Percentiles rank a stretch among this genome's conserved stretches.
Conservation (phyloP, 2,329 filamentous ascomycete genomes). For the Chrysoporthe austroafricana region DNA sequence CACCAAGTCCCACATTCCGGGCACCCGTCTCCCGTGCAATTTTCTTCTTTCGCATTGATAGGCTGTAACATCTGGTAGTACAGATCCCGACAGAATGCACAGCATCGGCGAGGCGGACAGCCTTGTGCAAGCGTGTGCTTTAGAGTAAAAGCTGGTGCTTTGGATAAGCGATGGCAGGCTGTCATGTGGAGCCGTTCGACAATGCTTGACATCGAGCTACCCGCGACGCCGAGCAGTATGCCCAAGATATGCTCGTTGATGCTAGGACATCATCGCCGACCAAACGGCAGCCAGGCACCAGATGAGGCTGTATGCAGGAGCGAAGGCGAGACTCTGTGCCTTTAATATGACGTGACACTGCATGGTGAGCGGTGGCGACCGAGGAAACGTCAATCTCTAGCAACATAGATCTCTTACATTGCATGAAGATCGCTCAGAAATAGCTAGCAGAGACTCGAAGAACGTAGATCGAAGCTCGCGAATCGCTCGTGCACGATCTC, state of each 20-base stretch:
- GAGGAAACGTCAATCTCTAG: not conserved
- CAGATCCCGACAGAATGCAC: constrained; percentile 24
- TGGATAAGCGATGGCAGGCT: not conserved
- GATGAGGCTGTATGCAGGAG: not conserved
- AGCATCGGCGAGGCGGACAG: constrained; percentile 7
- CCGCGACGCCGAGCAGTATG: not conserved
- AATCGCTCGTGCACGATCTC: not conserved
- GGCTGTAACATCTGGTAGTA: constrained; percentile 5
- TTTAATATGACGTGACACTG: not conserved
- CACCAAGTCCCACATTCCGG: not conserved
- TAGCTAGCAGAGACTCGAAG: not conserved
- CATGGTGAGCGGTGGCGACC: not conserved
- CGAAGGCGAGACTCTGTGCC: not conserved
- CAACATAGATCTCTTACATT: not conserved
- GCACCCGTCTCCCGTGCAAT: not conserved
- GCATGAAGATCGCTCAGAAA: not conserved
- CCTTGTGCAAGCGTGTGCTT: not conserved
- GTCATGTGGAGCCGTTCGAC: not conserved
- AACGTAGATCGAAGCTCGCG: not conserved
- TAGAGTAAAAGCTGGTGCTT: not conserved
- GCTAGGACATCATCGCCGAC: not conserved
- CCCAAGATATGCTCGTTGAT: not conserved
- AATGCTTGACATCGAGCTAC: not conserved
- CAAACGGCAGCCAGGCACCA: not conserved
- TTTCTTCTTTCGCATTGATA: not conserved